Base-by-base conservation (phyloP, 2,329 filamentous ascomycete species). In the Colletotrichum tanaceti region DNA sequence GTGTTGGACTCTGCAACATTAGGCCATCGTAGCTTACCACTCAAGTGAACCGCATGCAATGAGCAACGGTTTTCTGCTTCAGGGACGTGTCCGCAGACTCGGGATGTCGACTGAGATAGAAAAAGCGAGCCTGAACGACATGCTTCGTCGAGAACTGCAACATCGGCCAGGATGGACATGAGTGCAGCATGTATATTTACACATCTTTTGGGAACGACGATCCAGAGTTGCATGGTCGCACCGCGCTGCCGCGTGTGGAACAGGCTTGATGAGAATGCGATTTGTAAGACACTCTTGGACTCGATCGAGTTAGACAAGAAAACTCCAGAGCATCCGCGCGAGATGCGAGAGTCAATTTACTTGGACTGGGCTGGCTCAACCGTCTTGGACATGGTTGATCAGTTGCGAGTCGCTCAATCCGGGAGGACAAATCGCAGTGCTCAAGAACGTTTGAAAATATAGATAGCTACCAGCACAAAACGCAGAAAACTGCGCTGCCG, bases 201-300 rank as follows among this genome's bases (percentile, higher is more conserved):
- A 35, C 35, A 47, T 35, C 38, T 44, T 43, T 43, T 52, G 49
- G 41, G 61, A 43, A 32, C 61, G 39, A 24, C 61, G 61, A 68
- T 59, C 54, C 60, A 59, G 41, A 68, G 54, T 59, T 65, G 54
- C 54, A 68, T 59, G 43, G 65, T 35, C 54, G 54, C 61, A 49
- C 54, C 43, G 35, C 20, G 49, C 43, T 50, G 52, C 49, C 38
- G 65, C 54, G 55, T 55, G 47, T 65, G 60, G 49, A 55, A 32
- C 61, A 55, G n/a, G 61, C 65, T 55, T 22, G 18, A 59, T 59
- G 20, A 58, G 65, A 46, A 18, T 28, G 47, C 53, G 39, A 28
- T 14, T 32, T 22, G 28, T 50, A 50, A 62, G 50, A 49, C 58
- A 50, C 49, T 55, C 49, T 24, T 44, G 18, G 9, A 14, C n/a